Evolutionary conservation across 164 flowering plant genomes (phyloP).

Genomic region (Berberis thunbergii): DNA sequence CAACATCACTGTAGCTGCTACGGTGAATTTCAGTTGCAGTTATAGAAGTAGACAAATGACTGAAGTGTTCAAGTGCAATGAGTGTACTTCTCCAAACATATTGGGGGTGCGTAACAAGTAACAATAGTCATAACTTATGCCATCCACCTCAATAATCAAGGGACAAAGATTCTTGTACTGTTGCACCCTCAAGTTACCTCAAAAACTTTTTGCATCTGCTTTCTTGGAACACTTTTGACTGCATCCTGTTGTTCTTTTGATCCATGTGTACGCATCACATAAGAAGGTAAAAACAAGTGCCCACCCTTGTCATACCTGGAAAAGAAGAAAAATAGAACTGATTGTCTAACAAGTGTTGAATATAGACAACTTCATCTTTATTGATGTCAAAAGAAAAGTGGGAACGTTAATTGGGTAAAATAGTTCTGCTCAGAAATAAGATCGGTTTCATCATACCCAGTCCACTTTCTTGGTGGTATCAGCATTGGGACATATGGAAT

Average conservation of each 20-base stretch:
- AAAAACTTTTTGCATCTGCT: conserved; percentile 59
- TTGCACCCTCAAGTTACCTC: conserved; percentile 29
- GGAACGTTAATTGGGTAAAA: neutral
- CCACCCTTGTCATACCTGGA: conserved; percentile 86
- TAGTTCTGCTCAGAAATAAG: neutral
- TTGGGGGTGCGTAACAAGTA: too few relatives aligned
- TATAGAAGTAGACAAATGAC: too few relatives aligned
- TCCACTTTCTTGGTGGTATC: conserved; percentile 87
- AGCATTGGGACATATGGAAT: conserved; percentile 91
- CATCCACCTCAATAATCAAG: too few relatives aligned
- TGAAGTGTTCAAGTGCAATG: too few relatives aligned
- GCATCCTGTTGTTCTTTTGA: conserved; percentile 74
- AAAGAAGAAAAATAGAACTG: neutral
- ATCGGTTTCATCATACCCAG: conserved; percentile 50
- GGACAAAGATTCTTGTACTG: neutral
- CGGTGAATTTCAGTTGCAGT: too few relatives aligned
- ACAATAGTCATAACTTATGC: too few relatives aligned
- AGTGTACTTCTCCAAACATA: too few relatives aligned
- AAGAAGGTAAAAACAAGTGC: conserved; percentile 80
- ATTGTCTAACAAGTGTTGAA: neutral
- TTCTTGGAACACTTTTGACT: conserved; percentile 40
- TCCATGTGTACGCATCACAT: conserved; percentile 96
- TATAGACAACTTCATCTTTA: neutral
- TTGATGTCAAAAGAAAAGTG: neutral
- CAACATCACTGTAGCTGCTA: too few relatives aligned